Percentiles rank a stretch among this genome's conserved stretches.
Conservation (phyloP, 2,329 filamentous ascomycete species). For the Juglanconis sp. region DNA sequence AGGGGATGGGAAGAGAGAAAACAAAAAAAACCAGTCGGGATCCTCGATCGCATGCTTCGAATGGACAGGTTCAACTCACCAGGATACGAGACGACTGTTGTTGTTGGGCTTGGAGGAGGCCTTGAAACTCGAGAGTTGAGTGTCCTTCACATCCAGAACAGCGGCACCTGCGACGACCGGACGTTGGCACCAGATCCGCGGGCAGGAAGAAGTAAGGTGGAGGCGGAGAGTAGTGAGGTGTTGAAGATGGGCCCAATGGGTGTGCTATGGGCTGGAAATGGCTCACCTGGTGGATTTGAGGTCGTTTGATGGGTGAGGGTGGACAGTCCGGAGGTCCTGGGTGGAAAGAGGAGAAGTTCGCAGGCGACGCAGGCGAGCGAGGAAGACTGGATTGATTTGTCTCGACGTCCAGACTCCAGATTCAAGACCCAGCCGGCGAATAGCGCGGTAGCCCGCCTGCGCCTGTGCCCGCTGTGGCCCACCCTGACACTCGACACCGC, state of each 20-base stretch:
- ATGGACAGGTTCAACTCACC: slow-evolving; percentile 34
- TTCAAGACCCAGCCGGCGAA: slow-evolving; percentile 14
- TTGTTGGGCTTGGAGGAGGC: slow-evolving; percentile 26
- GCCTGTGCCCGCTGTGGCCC: slow-evolving; percentile 16
- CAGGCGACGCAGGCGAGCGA: slow-evolving; percentile 13
- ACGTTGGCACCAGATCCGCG: slow-evolving; percentile 15
- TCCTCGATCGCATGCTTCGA: slow-evolving; percentile 34
- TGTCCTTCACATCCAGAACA: slow-evolving; percentile 23
- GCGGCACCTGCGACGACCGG: slow-evolving; percentile 21
- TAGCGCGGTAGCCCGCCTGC: slow-evolving; percentile 22
- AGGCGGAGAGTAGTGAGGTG: slow-evolving; percentile 7
- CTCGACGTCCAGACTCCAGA: slow-evolving; percentile 13
- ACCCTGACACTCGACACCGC: slow-evolving; percentile 13
- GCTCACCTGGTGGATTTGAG: slow-evolving; percentile 25
- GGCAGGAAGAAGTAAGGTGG: slow-evolving; percentile 1
- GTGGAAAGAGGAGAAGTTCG: slow-evolving; percentile 30
- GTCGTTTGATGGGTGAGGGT: slow-evolving; percentile 26
- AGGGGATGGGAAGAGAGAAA: slow-evolving; percentile 18
- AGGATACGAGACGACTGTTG: slow-evolving; percentile 29
- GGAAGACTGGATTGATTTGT: slow-evolving; percentile 23
- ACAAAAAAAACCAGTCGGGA: slow-evolving; percentile 3
- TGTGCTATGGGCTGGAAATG: slow-evolving; percentile 17
- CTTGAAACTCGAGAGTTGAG: slow-evolving; percentile 23
- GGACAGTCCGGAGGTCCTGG: slow-evolving; percentile 28
- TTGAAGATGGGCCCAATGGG: slow-evolving; percentile 7